A percentile compares a stretch with the other conserved stretches of the same genome.
These are phyloP conservation scores for Calonectria montana DNA, from an alignment of 2,329 filamentous ascomycete species.

Conservation along the genomic window DNA sequence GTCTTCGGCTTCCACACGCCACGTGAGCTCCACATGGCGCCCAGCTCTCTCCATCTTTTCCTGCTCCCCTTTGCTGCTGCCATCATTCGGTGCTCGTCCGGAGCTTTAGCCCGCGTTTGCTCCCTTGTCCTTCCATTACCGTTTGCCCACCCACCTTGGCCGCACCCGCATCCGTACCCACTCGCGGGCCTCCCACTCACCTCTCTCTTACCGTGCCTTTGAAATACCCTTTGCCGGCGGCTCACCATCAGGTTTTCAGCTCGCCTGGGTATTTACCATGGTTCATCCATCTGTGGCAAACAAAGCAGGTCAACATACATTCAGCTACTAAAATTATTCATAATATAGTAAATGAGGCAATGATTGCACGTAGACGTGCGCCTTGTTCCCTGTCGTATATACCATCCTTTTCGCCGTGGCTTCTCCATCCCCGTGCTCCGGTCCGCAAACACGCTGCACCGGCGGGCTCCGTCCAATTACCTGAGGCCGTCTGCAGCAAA, in stretches of 20 bases:
- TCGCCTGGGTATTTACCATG: neutral
- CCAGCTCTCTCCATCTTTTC: constrained; percentile 13
- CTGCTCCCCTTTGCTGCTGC: neutral
- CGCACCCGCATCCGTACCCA: constrained; percentile 11
- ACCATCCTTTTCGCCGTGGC: neutral
- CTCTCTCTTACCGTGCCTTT: constrained; percentile 15
- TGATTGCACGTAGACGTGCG: neutral
- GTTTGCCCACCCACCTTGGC: constrained; percentile 6
- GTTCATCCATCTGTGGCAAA: neutral
- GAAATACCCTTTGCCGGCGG: neutral
- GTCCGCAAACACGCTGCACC: constrained; percentile 21
- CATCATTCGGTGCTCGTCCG: constrained; percentile 11
- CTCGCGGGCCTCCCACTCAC: constrained; percentile 12
- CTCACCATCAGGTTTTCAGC: neutral
- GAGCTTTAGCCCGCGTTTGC: neutral
- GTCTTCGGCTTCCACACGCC: neutral
- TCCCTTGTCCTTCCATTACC: constrained; percentile 11
- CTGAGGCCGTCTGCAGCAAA: neutral
- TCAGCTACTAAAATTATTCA: neutral
- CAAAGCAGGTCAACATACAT: neutral
- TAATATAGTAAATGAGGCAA: neutral
- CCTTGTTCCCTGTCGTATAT: constrained; percentile 12
- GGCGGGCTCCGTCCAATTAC: constrained; percentile 17
- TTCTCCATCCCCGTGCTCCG: constrained; percentile 16
- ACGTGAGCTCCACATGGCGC: constrained; percentile 5